Conservation (phyloP, 78 protist genomes). For the Dictyostelium purpureum region DNA sequence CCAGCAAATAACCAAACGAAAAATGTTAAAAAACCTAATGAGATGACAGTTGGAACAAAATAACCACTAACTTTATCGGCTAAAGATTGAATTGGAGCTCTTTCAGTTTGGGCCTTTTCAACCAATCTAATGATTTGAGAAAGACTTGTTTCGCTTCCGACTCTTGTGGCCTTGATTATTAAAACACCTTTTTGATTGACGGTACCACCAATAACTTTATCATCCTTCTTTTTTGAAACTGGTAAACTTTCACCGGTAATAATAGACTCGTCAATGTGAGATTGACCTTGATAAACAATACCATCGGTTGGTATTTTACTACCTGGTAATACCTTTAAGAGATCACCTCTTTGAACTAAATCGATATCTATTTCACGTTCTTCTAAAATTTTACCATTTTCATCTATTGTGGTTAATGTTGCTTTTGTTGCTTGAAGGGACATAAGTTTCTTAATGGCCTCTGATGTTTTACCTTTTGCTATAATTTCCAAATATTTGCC, state of each 20-base stretch:
- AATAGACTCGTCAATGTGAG: slow-evolving; percentile 93
- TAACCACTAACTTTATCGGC: slow-evolving; percentile 84
- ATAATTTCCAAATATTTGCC: slow-evolving; percentile 93
- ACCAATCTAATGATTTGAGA: slow-evolving; percentile 92
- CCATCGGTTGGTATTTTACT: slow-evolving; percentile 90
- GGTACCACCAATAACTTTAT: slow-evolving; percentile 95
- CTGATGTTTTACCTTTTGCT: slow-evolving; percentile 93
- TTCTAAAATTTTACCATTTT: background rate
- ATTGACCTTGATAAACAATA: slow-evolving; percentile 42
- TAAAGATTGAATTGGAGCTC: slow-evolving; percentile 84
- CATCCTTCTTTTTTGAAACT: slow-evolving; percentile 81
- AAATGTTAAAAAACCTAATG: slow-evolving; percentile 86
- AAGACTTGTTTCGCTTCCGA: slow-evolving; percentile 90
- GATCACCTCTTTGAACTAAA: slow-evolving; percentile 86
- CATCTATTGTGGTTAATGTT: slow-evolving; percentile 11
- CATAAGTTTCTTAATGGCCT: slow-evolving; percentile 84
- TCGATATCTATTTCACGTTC: slow-evolving; percentile 74
- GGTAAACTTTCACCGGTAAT: slow-evolving; percentile 96
- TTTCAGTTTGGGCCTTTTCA: slow-evolving; percentile 91
- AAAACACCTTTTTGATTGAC: slow-evolving; percentile 82
- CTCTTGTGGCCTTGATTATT: slow-evolving; percentile 74
- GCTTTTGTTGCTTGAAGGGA: slow-evolving; percentile 83
- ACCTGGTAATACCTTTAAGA: slow-evolving; percentile 90
- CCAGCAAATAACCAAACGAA: slow-evolving; percentile 84
- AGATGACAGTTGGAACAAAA: slow-evolving; percentile 94